Evolutionary conservation across 192 early-diverging fungal species (phyloP).

Genomic region (Gryganskiella cystojenkinii): DNA sequence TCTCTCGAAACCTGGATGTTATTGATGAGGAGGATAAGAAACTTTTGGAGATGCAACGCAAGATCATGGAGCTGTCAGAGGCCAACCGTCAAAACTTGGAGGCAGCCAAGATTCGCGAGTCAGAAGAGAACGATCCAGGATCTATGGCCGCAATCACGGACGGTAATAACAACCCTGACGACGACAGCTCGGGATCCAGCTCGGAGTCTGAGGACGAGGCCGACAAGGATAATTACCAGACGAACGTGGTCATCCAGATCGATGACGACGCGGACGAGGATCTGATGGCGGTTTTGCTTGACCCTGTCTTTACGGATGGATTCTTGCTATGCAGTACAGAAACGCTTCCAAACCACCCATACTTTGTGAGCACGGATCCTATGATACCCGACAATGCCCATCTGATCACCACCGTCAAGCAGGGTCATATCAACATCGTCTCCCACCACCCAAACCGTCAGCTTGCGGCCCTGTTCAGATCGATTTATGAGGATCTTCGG

Average conservation of each 20-base stretch:
- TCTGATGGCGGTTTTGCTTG: constrained; percentile 65
- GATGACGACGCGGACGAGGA: constrained; percentile 88
- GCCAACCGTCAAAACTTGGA: constrained; percentile 73
- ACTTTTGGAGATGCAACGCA: constrained; percentile 74
- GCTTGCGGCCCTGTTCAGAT: constrained; percentile 72
- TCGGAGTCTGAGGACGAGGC: constrained; percentile 42
- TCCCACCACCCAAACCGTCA: constrained; percentile 81
- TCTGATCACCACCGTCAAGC: constrained; percentile 71
- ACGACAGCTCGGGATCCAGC: constrained; percentile 37
- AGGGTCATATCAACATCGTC: constrained; percentile 61
- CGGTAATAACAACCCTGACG: constrained; percentile 21
- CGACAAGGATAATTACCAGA: constrained; percentile 48
- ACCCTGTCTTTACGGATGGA: constrained; percentile 66
- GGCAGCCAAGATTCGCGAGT: constrained; percentile 50
- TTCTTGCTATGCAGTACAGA: constrained; percentile 74
- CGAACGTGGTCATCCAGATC: constrained; percentile 75
- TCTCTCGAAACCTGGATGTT: constrained; percentile 78
- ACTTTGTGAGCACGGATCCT: constrained; percentile 50
- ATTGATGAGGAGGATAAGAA: constrained; percentile 78
- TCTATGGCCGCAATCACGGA: constrained; percentile 26
- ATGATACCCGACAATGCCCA: constrained; percentile 59
- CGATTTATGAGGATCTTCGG: constrained; percentile 72
- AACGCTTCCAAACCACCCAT: constrained; percentile 49
- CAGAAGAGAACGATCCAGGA: constrained; percentile 24
- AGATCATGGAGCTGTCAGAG: constrained; percentile 74